phyloP scores from a whole-genome alignment of 305 asterid genomes.

The Solanum hybrid region DNA sequence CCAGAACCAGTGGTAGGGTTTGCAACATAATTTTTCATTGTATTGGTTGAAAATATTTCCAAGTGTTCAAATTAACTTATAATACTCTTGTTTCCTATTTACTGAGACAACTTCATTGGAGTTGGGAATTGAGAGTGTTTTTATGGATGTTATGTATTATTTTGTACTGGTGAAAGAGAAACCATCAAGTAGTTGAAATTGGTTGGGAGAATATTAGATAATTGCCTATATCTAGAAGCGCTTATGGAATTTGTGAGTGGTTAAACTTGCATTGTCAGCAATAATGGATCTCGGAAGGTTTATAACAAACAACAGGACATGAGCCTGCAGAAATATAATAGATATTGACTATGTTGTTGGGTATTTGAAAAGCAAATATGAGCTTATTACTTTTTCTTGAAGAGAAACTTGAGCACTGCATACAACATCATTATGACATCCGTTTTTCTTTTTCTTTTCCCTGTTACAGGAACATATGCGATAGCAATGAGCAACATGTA shows the following conservation, averaged over 20 bases:
- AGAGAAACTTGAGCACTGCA: background rate
- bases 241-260: background rate
- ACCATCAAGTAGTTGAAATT: background rate
- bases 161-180: background rate
- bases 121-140: background rate
- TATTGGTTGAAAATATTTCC: background rate
- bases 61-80: background rate
- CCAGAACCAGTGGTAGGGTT: background rate
- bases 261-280: background rate
- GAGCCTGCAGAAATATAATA: background rate
- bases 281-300: background rate
- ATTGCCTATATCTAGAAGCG: background rate
- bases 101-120: background rate
- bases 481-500: constrained; percentile 45
- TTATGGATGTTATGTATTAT: background rate
- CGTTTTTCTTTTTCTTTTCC: background rate
- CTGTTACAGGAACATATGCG: constrained; percentile 35
- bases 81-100: background rate
- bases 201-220: background rate
- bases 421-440: background rate
- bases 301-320: background rate
- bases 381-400: background rate
- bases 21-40: background rate
- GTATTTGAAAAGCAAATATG: background rate
- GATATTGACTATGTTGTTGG: background rate